Conservation (phyloP, 495 filamentous ascomycete species). For the Xylaria venustula region DNA sequence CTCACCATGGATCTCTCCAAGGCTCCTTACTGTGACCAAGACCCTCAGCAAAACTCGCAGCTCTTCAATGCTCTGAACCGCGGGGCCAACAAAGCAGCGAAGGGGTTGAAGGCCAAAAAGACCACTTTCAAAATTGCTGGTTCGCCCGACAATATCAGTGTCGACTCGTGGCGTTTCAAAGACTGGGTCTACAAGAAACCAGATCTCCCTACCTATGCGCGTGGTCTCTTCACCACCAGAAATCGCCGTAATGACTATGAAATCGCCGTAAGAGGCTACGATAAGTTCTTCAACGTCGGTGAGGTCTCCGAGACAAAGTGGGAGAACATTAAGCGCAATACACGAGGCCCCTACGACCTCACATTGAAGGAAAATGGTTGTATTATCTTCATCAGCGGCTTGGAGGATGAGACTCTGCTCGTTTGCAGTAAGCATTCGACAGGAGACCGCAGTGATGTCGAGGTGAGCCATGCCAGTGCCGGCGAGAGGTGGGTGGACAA, state of each 20-base stretch:
- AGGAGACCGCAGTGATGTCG: constrained; percentile 64
- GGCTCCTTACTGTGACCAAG: constrained; percentile 61
- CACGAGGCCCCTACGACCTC: constrained; percentile 87
- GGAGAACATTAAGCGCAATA: constrained; percentile 73
- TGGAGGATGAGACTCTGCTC: constrained; percentile 81
- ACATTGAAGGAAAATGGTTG: constrained; percentile 98
- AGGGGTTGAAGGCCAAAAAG: constrained; percentile 68
- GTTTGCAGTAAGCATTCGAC: constrained; percentile 99
- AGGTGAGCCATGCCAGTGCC: constrained; percentile 76
- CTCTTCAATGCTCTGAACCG: constrained; percentile 60
- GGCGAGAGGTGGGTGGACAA: constrained; percentile 84
- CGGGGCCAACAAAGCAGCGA: constrained; percentile 40
- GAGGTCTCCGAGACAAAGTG: constrained; percentile 79
- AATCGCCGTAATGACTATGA: constrained; percentile 62
- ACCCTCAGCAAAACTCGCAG: constrained; percentile 57
- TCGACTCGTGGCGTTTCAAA: constrained; percentile 89
- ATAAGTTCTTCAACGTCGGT: constrained; percentile 96
- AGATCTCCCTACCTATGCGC: constrained; percentile 83
- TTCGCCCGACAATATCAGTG: constrained; percentile 55
- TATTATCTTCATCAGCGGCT: constrained; percentile 93
- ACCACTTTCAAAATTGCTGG: constrained; percentile 63
- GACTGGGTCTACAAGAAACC: constrained; percentile 93
- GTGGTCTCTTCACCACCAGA: constrained; percentile 84
- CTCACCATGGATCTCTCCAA: constrained; percentile 21
- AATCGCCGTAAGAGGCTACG: constrained; percentile 86